Conservation (phyloP, 768 basidiomycete genomes). For the Clathrus columnatus region DNA sequence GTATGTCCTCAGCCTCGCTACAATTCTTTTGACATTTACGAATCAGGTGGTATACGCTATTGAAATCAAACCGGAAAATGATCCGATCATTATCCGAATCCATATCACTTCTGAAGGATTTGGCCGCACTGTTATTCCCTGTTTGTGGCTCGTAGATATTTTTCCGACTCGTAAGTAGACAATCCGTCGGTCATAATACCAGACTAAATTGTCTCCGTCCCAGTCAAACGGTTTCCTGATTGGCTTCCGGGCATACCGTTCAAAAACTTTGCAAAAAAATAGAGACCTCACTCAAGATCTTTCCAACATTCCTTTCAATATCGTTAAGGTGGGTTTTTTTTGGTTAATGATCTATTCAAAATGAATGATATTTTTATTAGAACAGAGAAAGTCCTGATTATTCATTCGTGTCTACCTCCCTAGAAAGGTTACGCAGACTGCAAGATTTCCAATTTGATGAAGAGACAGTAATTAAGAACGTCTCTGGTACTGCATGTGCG, state of each 20-base stretch:
- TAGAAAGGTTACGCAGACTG: background rate
- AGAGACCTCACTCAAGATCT: background rate
- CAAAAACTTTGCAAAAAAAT: background rate
- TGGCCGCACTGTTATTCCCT: conserved; percentile 28
- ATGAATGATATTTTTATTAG: background rate
- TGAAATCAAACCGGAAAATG: conserved; percentile 28
- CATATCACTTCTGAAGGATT: conserved; percentile 30
- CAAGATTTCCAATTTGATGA: background rate
- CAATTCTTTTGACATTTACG: conserved; percentile 26
- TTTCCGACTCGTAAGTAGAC: conserved; percentile 12
- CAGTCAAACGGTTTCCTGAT: conserved; percentile 10
- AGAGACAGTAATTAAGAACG: conserved; percentile 41
- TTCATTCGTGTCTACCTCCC: background rate
- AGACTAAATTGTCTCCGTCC: background rate
- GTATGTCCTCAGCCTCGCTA: background rate
- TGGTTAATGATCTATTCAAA: conserved; percentile 17
- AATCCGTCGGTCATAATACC: background rate
- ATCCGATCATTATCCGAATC: conserved; percentile 32
- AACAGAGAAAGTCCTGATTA: background rate
- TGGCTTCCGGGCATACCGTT: conserved; percentile 16
- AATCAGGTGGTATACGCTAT: conserved; percentile 36
- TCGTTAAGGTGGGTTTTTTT: conserved; percentile 23
- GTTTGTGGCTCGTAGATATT: conserved; percentile 11
- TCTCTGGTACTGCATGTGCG: conserved; percentile 43
- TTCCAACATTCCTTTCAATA: background rate